Evolutionary conservation across 116 monocot genomes (phyloP), one percentile per base, ranked within the genome.

Genomic region (Thalassia testudinum): DNA sequence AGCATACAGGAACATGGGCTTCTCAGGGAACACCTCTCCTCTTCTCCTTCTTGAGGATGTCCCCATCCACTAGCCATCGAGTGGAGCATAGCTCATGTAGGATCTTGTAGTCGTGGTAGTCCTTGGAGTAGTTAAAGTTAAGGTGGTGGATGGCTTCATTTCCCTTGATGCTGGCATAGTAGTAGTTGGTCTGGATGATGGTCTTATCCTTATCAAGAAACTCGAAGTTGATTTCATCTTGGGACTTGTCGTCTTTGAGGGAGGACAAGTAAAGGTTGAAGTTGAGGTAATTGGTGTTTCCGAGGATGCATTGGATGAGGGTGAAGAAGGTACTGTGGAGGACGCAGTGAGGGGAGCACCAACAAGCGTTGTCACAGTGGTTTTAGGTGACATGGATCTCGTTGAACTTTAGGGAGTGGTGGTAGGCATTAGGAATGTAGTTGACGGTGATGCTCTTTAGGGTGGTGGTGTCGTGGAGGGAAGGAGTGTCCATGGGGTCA

Each of bases 151-250:
- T 60, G 48, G 24, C 53, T 69, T 78, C 84, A 27, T 69, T 59
- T 18, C 57, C 37, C 47, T 79, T 75, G 19, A 13, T 21, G 30
- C 83, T 79, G 53, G 1, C 26, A 18, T 65, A 60, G 72, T 69
- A 75, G 62, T 60, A 68, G 57, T 83, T 83, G 43, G 83, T 83
- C 66, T 83, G 83, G 29, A 83, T 72, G 47, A 61, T 15, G 56
- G 63, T 52, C 47, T 69, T 65, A 52, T 78, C 72, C 37, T 69
- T 78, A 50, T 78, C 83, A 21, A 83, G 68, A 68, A 83, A 83
- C 75, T 83, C 83, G 75, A 83, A 84, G 69, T 84, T 75, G 55
- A 84, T 75, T 69, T 84, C 83, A 72, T 84, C 83, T 60, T 78
- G 78, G 51, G 62, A 47, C 24, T 66, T 63, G 66, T 72, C 62